Percentiles rank a stretch among this genome's conserved stretches.
These are phyloP conservation scores for Scheffersomyces cryptocercus DNA, from an alignment of 1,139 yeast genomes.

Conservation along the genomic window DNA sequence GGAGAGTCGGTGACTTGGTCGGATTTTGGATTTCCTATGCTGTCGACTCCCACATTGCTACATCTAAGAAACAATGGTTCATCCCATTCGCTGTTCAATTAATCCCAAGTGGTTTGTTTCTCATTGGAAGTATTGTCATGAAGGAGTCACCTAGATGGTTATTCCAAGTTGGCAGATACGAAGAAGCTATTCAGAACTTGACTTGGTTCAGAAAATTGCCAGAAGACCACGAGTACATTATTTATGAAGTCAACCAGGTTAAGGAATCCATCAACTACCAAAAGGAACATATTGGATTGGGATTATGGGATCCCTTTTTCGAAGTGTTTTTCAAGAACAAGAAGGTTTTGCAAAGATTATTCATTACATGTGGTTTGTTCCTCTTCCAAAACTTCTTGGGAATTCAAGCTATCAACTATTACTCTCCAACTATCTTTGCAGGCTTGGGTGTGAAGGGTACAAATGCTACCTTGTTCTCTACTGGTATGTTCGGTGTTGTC, in stretches of 20 bases:
- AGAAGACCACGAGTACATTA: slow-evolving; percentile 37
- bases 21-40: slow-evolving; percentile 49
- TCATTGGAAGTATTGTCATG: slow-evolving; percentile 37
- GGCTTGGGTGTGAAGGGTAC: slow-evolving; percentile 43
- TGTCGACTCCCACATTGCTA: slow-evolving; percentile 30
- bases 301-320: slow-evolving; percentile 38
- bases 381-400: slow-evolving; percentile 48
- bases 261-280: slow-evolving; percentile 26
- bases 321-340: slow-evolving; percentile 34
- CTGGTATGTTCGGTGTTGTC: slow-evolving; percentile 47
- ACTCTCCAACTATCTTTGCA: slow-evolving; percentile 43
- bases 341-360: slow-evolving; percentile 30
- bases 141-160: slow-evolving; percentile 45
- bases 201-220: slow-evolving; percentile 41
- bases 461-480: slow-evolving; percentile 40
- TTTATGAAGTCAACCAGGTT: slow-evolving; percentile 34
- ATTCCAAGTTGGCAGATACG: slow-evolving; percentile 34
- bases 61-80: slow-evolving; percentile 39
- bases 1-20: slow-evolving; percentile 45
- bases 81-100: slow-evolving; percentile 47
- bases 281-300: slow-evolving; percentile 33
- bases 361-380: slow-evolving; percentile 35
- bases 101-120: slow-evolving; percentile 42
- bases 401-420: slow-evolving; percentile 47
- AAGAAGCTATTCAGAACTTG: slow-evolving; percentile 37